Evolutionary conservation across 148 eudicot genomes (phyloP), one percentile per base, ranked within the genome.

Genomic region (Silene latifolia): DNA sequence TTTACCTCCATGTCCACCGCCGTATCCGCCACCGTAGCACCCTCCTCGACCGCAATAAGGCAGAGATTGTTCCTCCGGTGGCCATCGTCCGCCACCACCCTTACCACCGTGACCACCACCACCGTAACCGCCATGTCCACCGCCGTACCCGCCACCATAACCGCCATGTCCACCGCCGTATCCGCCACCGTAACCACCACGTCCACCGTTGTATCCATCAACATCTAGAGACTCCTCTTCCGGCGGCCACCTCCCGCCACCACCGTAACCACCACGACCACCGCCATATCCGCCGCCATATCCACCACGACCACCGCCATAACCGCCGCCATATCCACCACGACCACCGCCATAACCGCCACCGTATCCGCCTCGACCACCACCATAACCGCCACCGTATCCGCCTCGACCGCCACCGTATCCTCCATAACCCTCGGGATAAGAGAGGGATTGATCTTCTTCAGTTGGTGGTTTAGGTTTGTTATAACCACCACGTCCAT

Each of bases 401-500:
- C 35, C 35, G 5, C 35, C 35, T 1, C 3, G 35, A 4, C 67
- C 67, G 15, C 67, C 39, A 9, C 67, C 67, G 5, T 27, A 25
- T 5, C 67, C 39, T 0, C 67, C 67, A 12, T 63, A 25, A 27
- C 39, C 39, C 13, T 3, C 1, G 3, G 25, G 6, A 14, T 63
- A 15, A 63, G 1, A 21, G 25, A 59, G 27, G 63, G 63, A 21
- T 0, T 60, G 53, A 48, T 48, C n/a, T 27, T 63, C 42, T 12
- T 25, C 67, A 1, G 19, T 29, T 64, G 68, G 68, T 29, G 68
- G 68, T 5, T 0, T 29, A 14, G 68, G 69, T 23, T 65, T 65
- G 21, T 65, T 65, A 7, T 65, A 35, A 0, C 69, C 69, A 2
- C 69, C 69, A 18, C 69, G 69, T 65, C 69, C 68, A 17, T 64